Conservation (phyloP, 805 yeast species). For the Komagataella ulmi region DNA sequence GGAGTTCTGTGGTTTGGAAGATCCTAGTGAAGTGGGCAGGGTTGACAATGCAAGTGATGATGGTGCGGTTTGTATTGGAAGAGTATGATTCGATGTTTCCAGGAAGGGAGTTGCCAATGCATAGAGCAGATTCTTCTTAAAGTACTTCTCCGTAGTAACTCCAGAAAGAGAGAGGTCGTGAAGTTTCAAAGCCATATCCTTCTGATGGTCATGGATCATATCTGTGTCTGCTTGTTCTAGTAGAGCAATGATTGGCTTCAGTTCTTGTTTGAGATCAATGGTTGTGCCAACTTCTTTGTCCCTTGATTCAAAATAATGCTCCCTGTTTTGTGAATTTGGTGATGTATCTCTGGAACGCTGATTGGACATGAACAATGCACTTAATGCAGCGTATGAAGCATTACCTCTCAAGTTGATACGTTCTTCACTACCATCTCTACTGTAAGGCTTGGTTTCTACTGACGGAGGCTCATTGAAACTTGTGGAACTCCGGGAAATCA, state of each 20-base stretch:
- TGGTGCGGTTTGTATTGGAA: slow-evolving; percentile 8
- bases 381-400: slow-evolving; percentile 25
- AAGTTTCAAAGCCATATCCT: slow-evolving; percentile 31
- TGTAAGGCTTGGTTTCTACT: background rate
- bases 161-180: slow-evolving; percentile 43
- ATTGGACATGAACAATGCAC: slow-evolving; percentile 21
- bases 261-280: background rate
- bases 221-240: background rate
- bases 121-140: slow-evolving; percentile 35
- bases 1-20: slow-evolving; percentile 1
- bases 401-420: slow-evolving; percentile 17
- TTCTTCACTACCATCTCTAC: slow-evolving; percentile 3
- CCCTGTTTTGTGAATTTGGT: background rate
- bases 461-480: background rate
- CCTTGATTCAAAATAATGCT: background rate
- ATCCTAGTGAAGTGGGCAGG: slow-evolving; percentile 4
- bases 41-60: slow-evolving; percentile 18
- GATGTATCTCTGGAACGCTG: slow-evolving; percentile 8
- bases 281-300: background rate
- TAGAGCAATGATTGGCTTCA: background rate
- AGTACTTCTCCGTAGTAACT: slow-evolving; percentile 22
- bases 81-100: slow-evolving; percentile 17
- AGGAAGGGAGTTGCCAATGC: slow-evolving; percentile 60
- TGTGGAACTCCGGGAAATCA: slow-evolving; percentile 9
- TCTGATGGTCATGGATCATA: background rate